These are phyloP conservation scores for Arachis monticola DNA, from an alignment of 331 rosid species.

Conservation along the genomic window DNA sequence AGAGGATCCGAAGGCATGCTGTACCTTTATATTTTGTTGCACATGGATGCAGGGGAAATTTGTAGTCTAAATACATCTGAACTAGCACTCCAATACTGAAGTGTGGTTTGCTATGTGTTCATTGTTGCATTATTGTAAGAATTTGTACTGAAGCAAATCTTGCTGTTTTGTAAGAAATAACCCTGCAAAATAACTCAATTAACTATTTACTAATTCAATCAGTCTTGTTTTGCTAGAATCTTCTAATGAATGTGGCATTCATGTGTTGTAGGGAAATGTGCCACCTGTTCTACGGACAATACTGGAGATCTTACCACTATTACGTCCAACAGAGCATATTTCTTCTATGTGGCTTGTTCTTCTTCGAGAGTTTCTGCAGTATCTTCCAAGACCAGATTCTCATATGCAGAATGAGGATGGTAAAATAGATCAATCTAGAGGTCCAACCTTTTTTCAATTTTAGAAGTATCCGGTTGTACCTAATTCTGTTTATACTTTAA, in stretches of 20 bases:
- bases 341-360: slow-evolving; percentile 93
- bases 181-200: slow-evolving; percentile 6
- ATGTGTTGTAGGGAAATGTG: slow-evolving; percentile 72
- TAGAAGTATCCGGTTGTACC: slow-evolving; percentile 37
- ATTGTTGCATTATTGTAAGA: slow-evolving; percentile 3
- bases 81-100: slow-evolving; percentile 2
- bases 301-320: slow-evolving; percentile 79
- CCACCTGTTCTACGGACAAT: slow-evolving; percentile 85
- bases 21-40: slow-evolving; percentile 25
- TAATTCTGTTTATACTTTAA: slow-evolving; percentile 31
- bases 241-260: slow-evolving; percentile 31
- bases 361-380: slow-evolving; percentile 72
- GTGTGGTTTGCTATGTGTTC: slow-evolving; percentile 1
- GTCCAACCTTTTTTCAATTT: slow-evolving; percentile 58
- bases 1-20: slow-evolving; percentile 27
- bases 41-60: slow-evolving; percentile 16
- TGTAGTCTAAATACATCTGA: slow-evolving; percentile 8
- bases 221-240: slow-evolving; percentile 14
- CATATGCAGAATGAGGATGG: slow-evolving; percentile 62
- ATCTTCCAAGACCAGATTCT: slow-evolving; percentile 79
- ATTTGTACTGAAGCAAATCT: slow-evolving; percentile 26
- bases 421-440: slow-evolving; percentile 60
- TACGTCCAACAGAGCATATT: slow-evolving; percentile 72
- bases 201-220: slow-evolving; percentile 17
- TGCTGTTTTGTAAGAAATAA: slow-evolving; percentile 25